These are phyloP conservation scores for Carallia brachiata DNA, from an alignment of 345 rosid genomes.

Conservation along the genomic window DNA sequence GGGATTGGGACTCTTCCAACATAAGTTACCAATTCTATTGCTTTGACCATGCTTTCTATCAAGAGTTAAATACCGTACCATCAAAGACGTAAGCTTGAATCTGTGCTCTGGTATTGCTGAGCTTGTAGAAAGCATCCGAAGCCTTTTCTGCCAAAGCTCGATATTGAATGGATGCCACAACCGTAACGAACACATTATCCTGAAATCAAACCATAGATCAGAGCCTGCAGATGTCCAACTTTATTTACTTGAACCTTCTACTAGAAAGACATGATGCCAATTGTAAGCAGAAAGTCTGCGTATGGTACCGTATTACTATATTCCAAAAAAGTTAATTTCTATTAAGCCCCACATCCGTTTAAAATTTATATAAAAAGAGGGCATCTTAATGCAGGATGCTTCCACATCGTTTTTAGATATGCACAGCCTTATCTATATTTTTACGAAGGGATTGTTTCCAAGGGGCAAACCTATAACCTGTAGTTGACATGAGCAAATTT, in stretches of 20 bases:
- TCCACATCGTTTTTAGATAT: too few relatives aligned
- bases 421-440: too few relatives aligned
- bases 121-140: slow-evolving; percentile 12
- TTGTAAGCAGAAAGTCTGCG: too few relatives aligned
- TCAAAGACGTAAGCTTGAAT: slow-evolving; percentile 27
- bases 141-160: background rate
- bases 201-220: background rate
- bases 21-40: background rate
- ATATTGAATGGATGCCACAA: slow-evolving; percentile 3
- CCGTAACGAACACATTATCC: slow-evolving; percentile 5
- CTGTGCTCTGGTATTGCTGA: slow-evolving; percentile 28
- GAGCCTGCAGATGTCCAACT: background rate
- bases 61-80: slow-evolving; percentile 8
- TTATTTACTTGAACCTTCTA: background rate
- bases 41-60: background rate
- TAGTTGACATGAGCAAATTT: background rate
- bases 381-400: too few relatives aligned
- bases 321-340: too few relatives aligned
- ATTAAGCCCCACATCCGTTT: too few relatives aligned
- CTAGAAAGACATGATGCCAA: too few relatives aligned
- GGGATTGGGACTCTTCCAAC: too few relatives aligned
- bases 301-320: too few relatives aligned
- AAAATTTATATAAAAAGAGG: too few relatives aligned
- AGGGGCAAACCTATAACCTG: too few relatives aligned
- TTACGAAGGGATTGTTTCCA: too few relatives aligned